Evolutionary conservation across 75 land plant species (phyloP).

Genomic region (Azolla pinnata): DNA sequence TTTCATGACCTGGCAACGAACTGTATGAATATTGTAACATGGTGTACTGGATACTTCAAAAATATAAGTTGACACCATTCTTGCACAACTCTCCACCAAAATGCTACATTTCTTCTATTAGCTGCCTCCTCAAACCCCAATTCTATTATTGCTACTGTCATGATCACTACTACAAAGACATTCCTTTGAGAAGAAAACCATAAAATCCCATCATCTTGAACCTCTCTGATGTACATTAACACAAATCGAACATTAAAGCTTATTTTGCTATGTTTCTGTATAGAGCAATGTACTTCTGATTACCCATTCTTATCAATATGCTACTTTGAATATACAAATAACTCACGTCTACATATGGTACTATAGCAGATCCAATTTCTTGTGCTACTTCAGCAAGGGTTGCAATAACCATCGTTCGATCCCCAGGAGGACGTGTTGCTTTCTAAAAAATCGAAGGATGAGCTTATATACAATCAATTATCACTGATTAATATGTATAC

Average conservation of each 20-base stretch:
- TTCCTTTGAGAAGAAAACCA: too few relatives aligned
- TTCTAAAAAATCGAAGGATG: constrained; percentile 25
- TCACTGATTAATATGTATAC: neutral
- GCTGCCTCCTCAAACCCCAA: constrained; percentile 64
- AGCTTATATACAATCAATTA: neutral
- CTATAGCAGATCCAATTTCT: constrained; percentile 80
- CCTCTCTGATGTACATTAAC: too few relatives aligned
- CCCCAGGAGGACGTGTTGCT: constrained; percentile 71
- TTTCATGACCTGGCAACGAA: neutral
- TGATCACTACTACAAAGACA: constrained; percentile 47
- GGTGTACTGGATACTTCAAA: constrained; percentile 48
- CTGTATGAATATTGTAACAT: neutral
- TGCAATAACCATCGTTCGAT: constrained; percentile 97
- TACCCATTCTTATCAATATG: too few relatives aligned
- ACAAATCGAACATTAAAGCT: too few relatives aligned
- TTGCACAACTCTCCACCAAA: constrained; percentile 87
- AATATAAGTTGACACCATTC: constrained; percentile 68
- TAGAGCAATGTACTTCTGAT: too few relatives aligned
- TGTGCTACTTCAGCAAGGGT: constrained; percentile 94
- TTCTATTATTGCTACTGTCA: constrained; percentile 85
- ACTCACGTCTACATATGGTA: constrained; percentile 66
- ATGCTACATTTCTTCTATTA: constrained; percentile 93
- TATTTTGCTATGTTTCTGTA: too few relatives aligned
- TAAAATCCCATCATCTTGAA: too few relatives aligned
- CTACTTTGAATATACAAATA: too few relatives aligned